Conservation (phyloP, 2,329 filamentous ascomycete genomes). For the Trichoderma afroharzianum region DNA sequence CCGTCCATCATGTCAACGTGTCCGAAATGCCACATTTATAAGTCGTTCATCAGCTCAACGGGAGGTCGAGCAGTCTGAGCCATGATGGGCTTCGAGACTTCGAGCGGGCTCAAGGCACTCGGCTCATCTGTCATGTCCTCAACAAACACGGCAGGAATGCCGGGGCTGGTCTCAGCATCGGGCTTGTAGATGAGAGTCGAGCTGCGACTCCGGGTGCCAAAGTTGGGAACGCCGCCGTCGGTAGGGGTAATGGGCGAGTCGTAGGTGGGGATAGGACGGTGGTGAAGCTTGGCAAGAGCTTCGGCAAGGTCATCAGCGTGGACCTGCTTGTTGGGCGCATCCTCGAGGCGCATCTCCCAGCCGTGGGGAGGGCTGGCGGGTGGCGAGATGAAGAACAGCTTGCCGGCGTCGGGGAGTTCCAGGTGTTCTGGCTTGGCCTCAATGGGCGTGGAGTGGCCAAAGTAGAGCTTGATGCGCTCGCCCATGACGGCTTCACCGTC, state of each 20-base stretch:
- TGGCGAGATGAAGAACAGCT: constrained; percentile 70
- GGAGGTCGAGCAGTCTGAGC: constrained; percentile 61
- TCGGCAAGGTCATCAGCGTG: constrained; percentile 67
- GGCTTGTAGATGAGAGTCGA: constrained; percentile 65
- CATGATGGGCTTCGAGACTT: constrained; percentile 46
- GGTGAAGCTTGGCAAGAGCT: constrained; percentile 60
- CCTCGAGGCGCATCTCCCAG: constrained; percentile 66
- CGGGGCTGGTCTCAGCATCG: constrained; percentile 50
- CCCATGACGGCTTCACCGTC: constrained; percentile 73
- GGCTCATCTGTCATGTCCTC: constrained; percentile 63
- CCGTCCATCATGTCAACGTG: not conserved
- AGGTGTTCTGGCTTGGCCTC: constrained; percentile 55
- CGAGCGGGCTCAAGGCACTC: constrained; percentile 41
- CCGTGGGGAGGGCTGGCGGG: constrained; percentile 65
- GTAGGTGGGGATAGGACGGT: constrained; percentile 32
- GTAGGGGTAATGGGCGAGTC: constrained; percentile 31
- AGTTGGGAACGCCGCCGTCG: constrained; percentile 26
- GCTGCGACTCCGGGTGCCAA: constrained; percentile 52
- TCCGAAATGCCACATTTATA: constrained; percentile 17
- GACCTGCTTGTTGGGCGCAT: constrained; percentile 66
- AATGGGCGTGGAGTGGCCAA: constrained; percentile 59
- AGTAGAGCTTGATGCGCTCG: constrained; percentile 65
- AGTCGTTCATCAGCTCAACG: constrained; percentile 59
- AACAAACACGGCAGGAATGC: constrained; percentile 62
- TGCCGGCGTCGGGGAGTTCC: constrained; percentile 64